Evolutionary conservation across 1,284 basidiomycete species (phyloP).

Genomic region (Leucocoprinus gongylophorus): DNA sequence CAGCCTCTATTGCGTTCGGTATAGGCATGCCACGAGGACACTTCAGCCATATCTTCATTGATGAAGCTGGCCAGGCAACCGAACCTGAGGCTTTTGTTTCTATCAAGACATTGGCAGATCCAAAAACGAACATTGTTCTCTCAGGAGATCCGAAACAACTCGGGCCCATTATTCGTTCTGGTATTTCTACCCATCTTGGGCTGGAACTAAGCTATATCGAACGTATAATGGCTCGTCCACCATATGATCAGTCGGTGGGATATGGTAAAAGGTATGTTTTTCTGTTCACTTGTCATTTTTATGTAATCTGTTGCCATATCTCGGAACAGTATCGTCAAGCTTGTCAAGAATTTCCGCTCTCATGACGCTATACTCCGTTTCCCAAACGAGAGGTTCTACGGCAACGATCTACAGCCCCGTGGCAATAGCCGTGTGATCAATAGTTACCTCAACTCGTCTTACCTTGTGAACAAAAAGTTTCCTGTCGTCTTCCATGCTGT

Average conservation of each 20-base stretch:
- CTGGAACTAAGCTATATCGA: conserved; percentile 53
- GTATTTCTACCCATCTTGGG: conserved; percentile 41
- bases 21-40: conserved; percentile 52
- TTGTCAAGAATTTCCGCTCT: conserved; percentile 53
- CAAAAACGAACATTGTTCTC: conserved; percentile 46
- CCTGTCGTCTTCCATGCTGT: conserved; percentile 57
- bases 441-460: conserved; percentile 32
- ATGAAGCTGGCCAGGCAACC: conserved; percentile 60
- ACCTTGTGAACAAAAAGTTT: conserved; percentile 43
- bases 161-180: conserved; percentile 23
- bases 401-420: conserved; percentile 40
- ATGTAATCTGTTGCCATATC: background rate
- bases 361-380: conserved; percentile 50
- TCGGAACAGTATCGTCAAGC: conserved; percentile 22
- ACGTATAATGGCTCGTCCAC: conserved; percentile 43
- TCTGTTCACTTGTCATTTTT: conserved; percentile 24
- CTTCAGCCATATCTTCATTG: conserved; percentile 57
- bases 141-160: conserved; percentile 44
- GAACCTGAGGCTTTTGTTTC: conserved; percentile 55
- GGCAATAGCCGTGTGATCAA: conserved; percentile 36
- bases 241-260: conserved; percentile 36
- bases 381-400: conserved; percentile 53
- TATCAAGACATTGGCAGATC: conserved; percentile 48
- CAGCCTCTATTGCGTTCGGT: conserved; percentile 47
- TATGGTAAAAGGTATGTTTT: conserved; percentile 23